These are phyloP conservation scores for Gomphus bonarii DNA, from an alignment of 1,284 basidiomycete genomes.

Conservation along the genomic window DNA sequence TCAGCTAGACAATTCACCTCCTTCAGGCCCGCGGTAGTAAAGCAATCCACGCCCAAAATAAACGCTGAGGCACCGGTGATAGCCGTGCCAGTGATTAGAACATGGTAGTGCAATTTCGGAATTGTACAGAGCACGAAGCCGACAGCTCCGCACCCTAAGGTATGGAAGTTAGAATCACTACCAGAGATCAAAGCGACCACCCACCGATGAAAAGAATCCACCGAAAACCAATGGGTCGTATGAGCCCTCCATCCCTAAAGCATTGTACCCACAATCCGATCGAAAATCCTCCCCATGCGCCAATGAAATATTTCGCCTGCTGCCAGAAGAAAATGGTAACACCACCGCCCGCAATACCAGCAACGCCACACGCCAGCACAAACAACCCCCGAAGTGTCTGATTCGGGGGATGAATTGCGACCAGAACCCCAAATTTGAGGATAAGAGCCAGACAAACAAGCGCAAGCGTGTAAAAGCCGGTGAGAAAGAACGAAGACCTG, in stretches of 20 bases:
- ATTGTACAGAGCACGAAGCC: slow-evolving; percentile 51
- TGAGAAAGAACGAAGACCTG: slow-evolving; percentile 89
- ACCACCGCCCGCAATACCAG: slow-evolving; percentile 75
- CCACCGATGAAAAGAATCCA: slow-evolving; percentile 84
- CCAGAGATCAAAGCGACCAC: slow-evolving; percentile 15
- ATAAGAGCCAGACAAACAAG: slow-evolving; percentile 84
- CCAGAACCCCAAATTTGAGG: slow-evolving; percentile 78
- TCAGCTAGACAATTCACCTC: slow-evolving; percentile 46
- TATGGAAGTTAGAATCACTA: background rate
- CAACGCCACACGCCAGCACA: slow-evolving; percentile 71
- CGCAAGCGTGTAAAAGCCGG: slow-evolving; percentile 82
- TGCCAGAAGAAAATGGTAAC: slow-evolving; percentile 88
- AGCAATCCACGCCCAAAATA: slow-evolving; percentile 91
- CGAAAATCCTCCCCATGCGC: slow-evolving; percentile 83
- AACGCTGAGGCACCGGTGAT: slow-evolving; percentile 88
- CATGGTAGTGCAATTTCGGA: slow-evolving; percentile 68
- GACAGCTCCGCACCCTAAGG: slow-evolving; percentile 26
- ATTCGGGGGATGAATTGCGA: slow-evolving; percentile 72
- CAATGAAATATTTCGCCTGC: slow-evolving; percentile 75
- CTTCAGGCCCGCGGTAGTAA: slow-evolving; percentile 82
- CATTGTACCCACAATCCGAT: slow-evolving; percentile 83
- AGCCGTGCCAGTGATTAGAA: slow-evolving; percentile 75
- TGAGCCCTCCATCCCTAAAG: slow-evolving; percentile 73
- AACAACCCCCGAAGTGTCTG: slow-evolving; percentile 80
- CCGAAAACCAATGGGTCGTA: slow-evolving; percentile 63